These are phyloP conservation scores for Mycena indigotica DNA, from an alignment of 768 basidiomycete species.

Conservation along the genomic window DNA sequence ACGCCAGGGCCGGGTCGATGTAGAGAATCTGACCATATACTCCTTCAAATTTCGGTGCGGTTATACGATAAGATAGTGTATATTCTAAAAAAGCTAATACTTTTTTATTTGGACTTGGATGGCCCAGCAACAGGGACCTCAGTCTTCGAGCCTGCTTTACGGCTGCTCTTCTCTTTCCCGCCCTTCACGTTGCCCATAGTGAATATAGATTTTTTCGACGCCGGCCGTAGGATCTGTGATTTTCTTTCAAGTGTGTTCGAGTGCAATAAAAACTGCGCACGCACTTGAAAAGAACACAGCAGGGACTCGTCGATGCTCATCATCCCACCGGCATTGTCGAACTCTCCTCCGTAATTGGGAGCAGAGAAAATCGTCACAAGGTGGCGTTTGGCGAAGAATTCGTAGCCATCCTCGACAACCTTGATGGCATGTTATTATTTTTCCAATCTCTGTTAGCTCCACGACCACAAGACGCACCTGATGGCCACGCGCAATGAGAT, in stretches of 20 bases:
- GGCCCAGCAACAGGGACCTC: too few species aligned
- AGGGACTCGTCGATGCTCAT: slow-evolving; percentile 11
- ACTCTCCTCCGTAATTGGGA: slow-evolving; percentile 12
- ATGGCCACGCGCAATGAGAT: slow-evolving; percentile 96
- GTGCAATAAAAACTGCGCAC: background rate
- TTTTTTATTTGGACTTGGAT: too few species aligned
- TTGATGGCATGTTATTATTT: too few species aligned
- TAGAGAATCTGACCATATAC: too few species aligned
- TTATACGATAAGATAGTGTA: too few species aligned
- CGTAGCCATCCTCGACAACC: slow-evolving; percentile 17
- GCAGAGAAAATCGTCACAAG: slow-evolving; percentile 15
- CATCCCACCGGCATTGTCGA: slow-evolving; percentile 12
- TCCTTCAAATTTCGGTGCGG: too few species aligned
- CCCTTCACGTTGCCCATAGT: background rate
- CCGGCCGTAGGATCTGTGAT: background rate
- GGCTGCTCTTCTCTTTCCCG: background rate
- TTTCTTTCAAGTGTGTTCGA: background rate
- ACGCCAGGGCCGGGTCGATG: too few species aligned
- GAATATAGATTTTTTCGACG: background rate
- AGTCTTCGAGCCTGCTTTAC: background rate
- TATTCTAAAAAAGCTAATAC: too few species aligned
- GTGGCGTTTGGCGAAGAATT: slow-evolving; percentile 11
- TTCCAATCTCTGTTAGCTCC: too few species aligned
- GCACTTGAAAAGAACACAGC: slow-evolving; percentile 9
- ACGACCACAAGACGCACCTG: slow-evolving; percentile 84